Evolutionary conservation across 345 rosid genomes (phyloP).

Genomic region (Crucihimalaya himalaica): DNA sequence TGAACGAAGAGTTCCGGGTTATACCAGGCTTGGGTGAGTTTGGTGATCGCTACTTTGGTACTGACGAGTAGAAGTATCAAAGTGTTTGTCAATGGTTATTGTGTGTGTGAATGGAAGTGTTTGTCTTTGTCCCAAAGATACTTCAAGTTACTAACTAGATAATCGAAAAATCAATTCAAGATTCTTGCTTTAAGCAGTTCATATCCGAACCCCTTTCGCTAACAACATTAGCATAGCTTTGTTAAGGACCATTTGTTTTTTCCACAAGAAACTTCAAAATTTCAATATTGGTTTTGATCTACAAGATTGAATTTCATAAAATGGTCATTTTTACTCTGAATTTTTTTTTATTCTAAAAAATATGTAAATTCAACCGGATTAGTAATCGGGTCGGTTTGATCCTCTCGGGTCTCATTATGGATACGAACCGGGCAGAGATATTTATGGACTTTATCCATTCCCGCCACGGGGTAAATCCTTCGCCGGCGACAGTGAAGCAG

Average conservation of each 20-base stretch:
- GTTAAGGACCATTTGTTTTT: too few relatives aligned
- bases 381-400: background rate
- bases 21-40: slow-evolving; percentile 99
- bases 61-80: slow-evolving; percentile 54
- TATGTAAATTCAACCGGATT: background rate
- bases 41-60: slow-evolving; percentile 97
- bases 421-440: slow-evolving; percentile 13
- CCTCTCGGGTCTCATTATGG: background rate
- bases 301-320: too few relatives aligned
- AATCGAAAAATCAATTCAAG: background rate
- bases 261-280: too few relatives aligned
- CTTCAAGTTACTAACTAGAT: background rate
- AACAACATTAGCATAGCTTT: too few relatives aligned
- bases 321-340: too few relatives aligned
- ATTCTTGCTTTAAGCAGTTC: too few relatives aligned
- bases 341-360: too few relatives aligned
- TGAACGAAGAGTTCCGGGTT: slow-evolving; percentile 87
- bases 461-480: slow-evolving; percentile 42
- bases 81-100: slow-evolving; percentile 6
- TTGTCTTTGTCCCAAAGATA: background rate
- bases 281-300: too few relatives aligned
- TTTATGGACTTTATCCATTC: slow-evolving; percentile 48
- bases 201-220: too few relatives aligned
- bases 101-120: background rate
- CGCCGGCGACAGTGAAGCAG: slow-evolving; percentile 21